phyloP scores from a whole-genome alignment of 805 yeast species.

The Starmerella etchellsii region DNA sequence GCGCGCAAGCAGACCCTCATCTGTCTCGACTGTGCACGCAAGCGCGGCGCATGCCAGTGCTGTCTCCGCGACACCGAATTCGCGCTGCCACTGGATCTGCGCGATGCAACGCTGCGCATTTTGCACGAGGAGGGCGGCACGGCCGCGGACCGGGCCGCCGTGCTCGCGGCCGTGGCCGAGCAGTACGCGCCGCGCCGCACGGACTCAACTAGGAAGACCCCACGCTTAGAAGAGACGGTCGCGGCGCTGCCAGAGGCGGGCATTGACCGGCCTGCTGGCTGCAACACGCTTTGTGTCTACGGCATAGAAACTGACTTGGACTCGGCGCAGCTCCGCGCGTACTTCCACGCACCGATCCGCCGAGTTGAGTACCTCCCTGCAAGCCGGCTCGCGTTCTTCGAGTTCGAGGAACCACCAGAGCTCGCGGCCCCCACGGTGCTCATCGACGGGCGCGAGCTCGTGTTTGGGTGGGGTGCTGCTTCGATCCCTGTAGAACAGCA shows the following conservation, averaged over 20 bases:
- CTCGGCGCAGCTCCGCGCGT: constrained; percentile 28
- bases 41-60: constrained; percentile 73
- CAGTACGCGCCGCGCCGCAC: background rate
- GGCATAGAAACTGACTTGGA: constrained; percentile 59
- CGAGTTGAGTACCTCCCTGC: constrained; percentile 40
- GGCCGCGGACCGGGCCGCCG: background rate
- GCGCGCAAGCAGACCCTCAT: constrained; percentile 50
- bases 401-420: constrained; percentile 33
- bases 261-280: constrained; percentile 29
- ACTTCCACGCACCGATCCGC: constrained; percentile 40
- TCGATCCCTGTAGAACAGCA: constrained; percentile 17
- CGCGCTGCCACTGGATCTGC: constrained; percentile 62
- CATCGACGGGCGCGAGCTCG: constrained; percentile 23
- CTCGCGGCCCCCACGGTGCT: constrained; percentile 2
- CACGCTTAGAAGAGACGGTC: background rate
- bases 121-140: constrained; percentile 29
- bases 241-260: background rate
- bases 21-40: constrained; percentile 68
- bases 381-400: constrained; percentile 52
- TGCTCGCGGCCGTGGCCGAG: constrained; percentile 4
- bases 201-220: background rate
- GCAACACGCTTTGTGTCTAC: constrained; percentile 51
- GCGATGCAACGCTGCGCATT: constrained; percentile 71
- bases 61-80: constrained; percentile 74
- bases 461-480: constrained; percentile 25